Evolutionary conservation across 2,329 filamentous ascomycete genomes (phyloP).

Genomic region (Bipolaris oryzae): DNA sequence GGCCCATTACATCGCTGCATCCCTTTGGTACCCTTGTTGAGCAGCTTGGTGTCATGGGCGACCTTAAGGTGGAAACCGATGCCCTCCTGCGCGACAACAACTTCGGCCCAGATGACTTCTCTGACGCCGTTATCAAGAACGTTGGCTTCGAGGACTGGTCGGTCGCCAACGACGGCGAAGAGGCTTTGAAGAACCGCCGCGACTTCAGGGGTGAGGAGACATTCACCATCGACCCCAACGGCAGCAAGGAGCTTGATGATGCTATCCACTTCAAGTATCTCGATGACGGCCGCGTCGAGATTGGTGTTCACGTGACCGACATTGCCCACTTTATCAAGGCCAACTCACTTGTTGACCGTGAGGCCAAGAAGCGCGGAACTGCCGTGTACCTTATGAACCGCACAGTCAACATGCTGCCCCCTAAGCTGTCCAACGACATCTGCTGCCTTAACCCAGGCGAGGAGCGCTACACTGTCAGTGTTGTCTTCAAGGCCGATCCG

Average conservation of each 20-base stretch:
- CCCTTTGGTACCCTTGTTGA: slow-evolving; percentile 97
- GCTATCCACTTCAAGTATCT: slow-evolving; percentile 89
- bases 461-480: slow-evolving; percentile 88
- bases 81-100: slow-evolving; percentile 97
- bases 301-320: slow-evolving; percentile 94
- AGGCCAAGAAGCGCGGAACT: slow-evolving; percentile 97
- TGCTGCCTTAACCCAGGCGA: slow-evolving; percentile 87
- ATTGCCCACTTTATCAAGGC: slow-evolving; percentile 96
- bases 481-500: slow-evolving; percentile 89
- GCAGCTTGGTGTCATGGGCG: slow-evolving; percentile 95
- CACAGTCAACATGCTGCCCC: slow-evolving; percentile 83
- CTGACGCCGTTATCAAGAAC: slow-evolving; percentile 91
- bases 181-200: slow-evolving; percentile 73
- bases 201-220: slow-evolving; percentile 88
- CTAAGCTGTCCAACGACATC: slow-evolving; percentile 82
- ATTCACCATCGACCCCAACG: slow-evolving; percentile 92
- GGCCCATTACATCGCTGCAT: slow-evolving; percentile 99
- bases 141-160: slow-evolving; percentile 93
- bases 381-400: slow-evolving; percentile 94
- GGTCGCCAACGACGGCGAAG: slow-evolving; percentile 79
- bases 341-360: slow-evolving; percentile 92
- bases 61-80: slow-evolving; percentile 96
- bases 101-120: slow-evolving; percentile 96
- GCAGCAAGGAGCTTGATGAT: slow-evolving; percentile 86
- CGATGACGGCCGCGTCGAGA: slow-evolving; percentile 83